Conservation (phyloP, 2,329 filamentous ascomycete species). For the Myrmaecium sp. region DNA sequence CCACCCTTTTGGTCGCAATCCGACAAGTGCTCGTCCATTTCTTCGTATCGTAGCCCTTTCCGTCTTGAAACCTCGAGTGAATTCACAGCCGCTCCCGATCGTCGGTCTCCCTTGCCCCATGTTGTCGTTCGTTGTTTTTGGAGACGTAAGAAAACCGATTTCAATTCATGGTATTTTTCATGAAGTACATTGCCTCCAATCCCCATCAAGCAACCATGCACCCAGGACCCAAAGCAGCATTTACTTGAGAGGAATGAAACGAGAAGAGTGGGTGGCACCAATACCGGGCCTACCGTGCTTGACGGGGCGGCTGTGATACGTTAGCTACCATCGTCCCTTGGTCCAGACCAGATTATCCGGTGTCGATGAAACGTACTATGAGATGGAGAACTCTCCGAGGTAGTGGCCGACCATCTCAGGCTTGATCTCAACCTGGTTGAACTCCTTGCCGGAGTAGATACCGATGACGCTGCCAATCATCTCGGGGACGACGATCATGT, state of each 20-base stretch:
- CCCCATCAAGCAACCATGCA: conserved; percentile 22
- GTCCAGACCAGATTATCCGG: background rate
- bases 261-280: conserved; percentile 99
- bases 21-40: too few relatives aligned
- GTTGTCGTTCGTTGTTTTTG: too few relatives aligned
- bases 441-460: conserved; percentile 99
- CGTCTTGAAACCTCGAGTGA: too few relatives aligned
- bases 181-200: conserved; percentile 21
- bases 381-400: conserved; percentile 98
- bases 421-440: conserved; percentile 99
- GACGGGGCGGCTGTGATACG: conserved; percentile 71
- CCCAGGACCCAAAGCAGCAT: conserved; percentile 21
- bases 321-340: conserved; percentile 30
- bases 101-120: too few relatives aligned
- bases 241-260: conserved; percentile 99
- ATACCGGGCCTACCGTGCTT: conserved; percentile 99
- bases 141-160: too few relatives aligned
- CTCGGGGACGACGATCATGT: conserved; percentile 99
- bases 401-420: conserved; percentile 99
- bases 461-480: conserved; percentile 98
- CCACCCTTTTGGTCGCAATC: too few relatives aligned
- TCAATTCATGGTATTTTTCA: conserved; percentile 9
- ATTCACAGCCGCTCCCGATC: too few relatives aligned
- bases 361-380: conserved; percentile 58
- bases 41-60: too few relatives aligned